Conservation (phyloP, 768 basidiomycete species). For the Mycena vulgaris region DNA sequence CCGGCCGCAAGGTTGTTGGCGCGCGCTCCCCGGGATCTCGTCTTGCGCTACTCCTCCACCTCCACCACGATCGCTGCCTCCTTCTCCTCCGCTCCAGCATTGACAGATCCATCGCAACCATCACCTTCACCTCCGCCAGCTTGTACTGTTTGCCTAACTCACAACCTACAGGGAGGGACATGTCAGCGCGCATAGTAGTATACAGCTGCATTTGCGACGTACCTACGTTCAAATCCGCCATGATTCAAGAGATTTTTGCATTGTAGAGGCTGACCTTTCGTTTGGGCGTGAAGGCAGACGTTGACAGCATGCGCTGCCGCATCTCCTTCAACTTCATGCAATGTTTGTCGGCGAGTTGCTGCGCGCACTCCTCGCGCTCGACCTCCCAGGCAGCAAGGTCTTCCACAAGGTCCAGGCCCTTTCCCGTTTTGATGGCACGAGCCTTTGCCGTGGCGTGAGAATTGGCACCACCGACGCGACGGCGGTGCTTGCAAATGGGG, state of each 20-base stretch:
- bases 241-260: neutral
- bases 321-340: neutral
- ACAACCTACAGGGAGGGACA: neutral
- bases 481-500: neutral
- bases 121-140: neutral
- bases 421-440: no score
- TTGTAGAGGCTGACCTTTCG: no score
- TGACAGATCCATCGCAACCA: neutral
- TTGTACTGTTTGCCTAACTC: neutral
- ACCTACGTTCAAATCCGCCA: neutral
- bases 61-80: neutral
- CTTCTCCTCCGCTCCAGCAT: neutral
- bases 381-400: neutral
- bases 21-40: neutral
- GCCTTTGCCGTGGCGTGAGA: neutral
- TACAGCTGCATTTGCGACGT: neutral
- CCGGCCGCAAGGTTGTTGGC: neutral
- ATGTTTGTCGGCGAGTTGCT: neutral
- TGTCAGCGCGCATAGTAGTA: neutral
- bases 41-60: neutral
- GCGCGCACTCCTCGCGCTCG: neutral
- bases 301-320: neutral
- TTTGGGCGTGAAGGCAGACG: neutral
- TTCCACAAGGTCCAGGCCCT: neutral
- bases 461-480: neutral